phyloP scores from a whole-genome alignment of 805 yeast genomes.

The Cyberlindnera mycetangii region DNA sequence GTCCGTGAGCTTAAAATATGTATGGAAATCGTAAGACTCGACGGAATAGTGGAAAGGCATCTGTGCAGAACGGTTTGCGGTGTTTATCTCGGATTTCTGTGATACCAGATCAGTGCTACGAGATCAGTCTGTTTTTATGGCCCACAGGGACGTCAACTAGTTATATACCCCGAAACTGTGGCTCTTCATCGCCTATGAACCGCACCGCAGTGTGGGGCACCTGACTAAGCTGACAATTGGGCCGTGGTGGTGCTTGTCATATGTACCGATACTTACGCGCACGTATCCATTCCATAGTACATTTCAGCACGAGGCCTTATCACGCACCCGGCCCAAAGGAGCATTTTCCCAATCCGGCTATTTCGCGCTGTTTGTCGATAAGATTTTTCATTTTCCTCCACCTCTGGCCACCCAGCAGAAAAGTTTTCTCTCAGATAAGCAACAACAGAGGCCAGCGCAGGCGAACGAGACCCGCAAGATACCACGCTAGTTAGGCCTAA shows the following conservation, averaged over 20 bases:
- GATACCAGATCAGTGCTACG: too few species aligned
- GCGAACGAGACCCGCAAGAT: not conserved
- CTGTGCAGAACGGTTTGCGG: too few species aligned
- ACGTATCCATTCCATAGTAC: not conserved
- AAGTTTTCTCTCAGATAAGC: not conserved
- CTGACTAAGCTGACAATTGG: slow-evolving; percentile 4
- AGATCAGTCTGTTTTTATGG: too few species aligned
- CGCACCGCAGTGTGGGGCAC: not conserved
- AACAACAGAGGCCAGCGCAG: not conserved
- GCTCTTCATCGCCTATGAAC: too few species aligned
- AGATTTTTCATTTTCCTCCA: slow-evolving; percentile 5
- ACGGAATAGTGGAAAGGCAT: slow-evolving; percentile 27
- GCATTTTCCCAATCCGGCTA: not conserved
- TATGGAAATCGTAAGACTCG: slow-evolving; percentile 51
- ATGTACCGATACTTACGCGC: not conserved
- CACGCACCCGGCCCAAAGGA: slow-evolving; percentile 1
- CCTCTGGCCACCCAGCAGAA: not conserved
- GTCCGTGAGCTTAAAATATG: slow-evolving; percentile 39
- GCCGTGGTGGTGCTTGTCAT: too few species aligned
- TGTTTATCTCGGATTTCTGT: too few species aligned
- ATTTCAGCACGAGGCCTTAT: slow-evolving; percentile 11
- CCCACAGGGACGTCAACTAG: too few species aligned
- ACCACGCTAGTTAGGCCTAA: not conserved
- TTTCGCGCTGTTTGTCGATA: slow-evolving; percentile 10
- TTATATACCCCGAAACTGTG: too few species aligned